A percentile compares a stretch with the other conserved stretches of the same genome.
Evolutionary conservation across 2,329 filamentous ascomycete species (phyloP).

Genomic region (Alternaria sp.): DNA sequence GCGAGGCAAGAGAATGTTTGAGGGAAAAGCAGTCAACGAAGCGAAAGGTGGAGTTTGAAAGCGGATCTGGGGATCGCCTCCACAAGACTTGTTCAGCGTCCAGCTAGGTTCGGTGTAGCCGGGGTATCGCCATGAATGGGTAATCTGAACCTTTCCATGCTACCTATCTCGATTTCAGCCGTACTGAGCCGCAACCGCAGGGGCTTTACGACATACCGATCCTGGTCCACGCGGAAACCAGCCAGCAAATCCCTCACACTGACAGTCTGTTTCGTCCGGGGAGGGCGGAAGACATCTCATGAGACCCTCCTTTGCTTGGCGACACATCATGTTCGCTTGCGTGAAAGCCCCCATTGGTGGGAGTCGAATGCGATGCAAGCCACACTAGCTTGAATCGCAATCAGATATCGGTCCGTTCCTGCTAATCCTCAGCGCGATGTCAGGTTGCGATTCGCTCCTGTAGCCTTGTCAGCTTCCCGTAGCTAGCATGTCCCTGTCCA

Average conservation of each 20-base stretch:
- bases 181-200: not conserved
- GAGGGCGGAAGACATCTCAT: not conserved
- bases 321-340: not conserved
- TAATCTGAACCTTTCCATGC: not conserved
- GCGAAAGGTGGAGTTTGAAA: slow-evolving; percentile 4
- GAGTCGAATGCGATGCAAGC: not conserved
- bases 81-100: slow-evolving; percentile 6
- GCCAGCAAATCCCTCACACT: not conserved
- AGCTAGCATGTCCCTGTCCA: not conserved
- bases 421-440: not conserved
- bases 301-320: not conserved
- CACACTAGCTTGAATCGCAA: not conserved
- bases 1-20: not conserved
- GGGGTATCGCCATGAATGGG: not conserved
- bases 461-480: not conserved
- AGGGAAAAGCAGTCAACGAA: slow-evolving; percentile 1
- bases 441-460: not conserved
- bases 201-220: not conserved
- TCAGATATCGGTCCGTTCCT: not conserved
- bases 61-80: slow-evolving; percentile 5
- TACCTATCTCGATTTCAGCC: not conserved
- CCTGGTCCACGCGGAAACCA: not conserved
- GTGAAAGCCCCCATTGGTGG: not conserved
- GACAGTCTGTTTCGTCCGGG: not conserved
- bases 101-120: not conserved